phyloP scores from a whole-genome alignment of 225 moss, liverwort and hornwort genomes.

The Bryum argenteum region DNA sequence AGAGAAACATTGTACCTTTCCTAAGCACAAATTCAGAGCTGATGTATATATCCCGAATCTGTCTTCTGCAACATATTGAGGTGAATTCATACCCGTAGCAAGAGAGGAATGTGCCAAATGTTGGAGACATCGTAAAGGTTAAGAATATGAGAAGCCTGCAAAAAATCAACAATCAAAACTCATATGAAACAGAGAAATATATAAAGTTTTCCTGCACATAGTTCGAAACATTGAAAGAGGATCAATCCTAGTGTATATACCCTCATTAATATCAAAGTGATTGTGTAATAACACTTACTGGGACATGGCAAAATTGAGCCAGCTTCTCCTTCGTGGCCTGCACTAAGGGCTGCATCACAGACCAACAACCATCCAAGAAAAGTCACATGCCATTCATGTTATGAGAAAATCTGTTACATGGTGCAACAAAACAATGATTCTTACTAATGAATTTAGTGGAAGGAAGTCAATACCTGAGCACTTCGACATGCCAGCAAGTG shows the following conservation, averaged over 20 bases:
- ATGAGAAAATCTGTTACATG: background rate
- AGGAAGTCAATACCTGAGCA: constrained; percentile 57
- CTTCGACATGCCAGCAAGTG: constrained; percentile 85
- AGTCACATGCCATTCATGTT: background rate
- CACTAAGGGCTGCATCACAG: constrained; percentile 68
- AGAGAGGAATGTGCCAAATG: constrained; percentile 91
- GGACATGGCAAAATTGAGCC: constrained; percentile 87
- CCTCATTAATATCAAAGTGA: background rate
- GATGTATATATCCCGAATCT: constrained; percentile 4
- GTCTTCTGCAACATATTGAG: background rate
- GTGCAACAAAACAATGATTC: constrained; percentile 1
- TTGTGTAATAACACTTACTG: constrained; percentile 48
- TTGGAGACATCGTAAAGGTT: constrained; percentile 88
- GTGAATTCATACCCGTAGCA: constrained; percentile 67
- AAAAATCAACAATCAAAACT: constrained; percentile 14
- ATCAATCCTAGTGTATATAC: background rate
- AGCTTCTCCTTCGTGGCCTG: constrained; percentile 84
- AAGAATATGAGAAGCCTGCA: constrained; percentile 77
- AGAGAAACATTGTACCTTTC: background rate
- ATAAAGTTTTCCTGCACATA: constrained; percentile 11
- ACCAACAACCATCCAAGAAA: background rate
- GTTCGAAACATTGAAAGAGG: background rate
- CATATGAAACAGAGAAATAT: background rate
- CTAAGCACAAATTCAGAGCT: background rate
- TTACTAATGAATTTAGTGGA: background rate